A percentile compares a stretch with the other conserved stretches of the same genome.
Conservation (phyloP, 371 early-diverging fungal genomes). For the Rhizopus microsporus region DNA sequence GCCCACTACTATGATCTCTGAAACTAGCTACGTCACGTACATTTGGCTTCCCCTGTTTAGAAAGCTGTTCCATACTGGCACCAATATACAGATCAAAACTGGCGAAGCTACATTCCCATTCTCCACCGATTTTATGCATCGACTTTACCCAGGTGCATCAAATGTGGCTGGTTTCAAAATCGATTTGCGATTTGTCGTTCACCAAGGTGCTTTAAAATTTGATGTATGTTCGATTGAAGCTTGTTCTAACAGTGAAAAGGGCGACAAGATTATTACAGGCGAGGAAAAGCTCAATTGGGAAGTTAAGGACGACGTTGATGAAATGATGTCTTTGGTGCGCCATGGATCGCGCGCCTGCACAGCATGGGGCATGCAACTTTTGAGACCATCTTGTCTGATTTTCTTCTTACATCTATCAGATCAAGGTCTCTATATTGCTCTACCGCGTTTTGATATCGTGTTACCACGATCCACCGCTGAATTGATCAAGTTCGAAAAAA, state of each 20-base stretch:
- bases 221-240: slow-evolving; percentile 13
- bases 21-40: slow-evolving; percentile 12
- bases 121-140: slow-evolving; percentile 8
- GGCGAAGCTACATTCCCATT: slow-evolving; percentile 9
- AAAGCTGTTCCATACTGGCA: slow-evolving; percentile 14
- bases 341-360: slow-evolving; percentile 12
- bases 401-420: slow-evolving; percentile 14
- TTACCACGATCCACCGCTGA: slow-evolving; percentile 14
- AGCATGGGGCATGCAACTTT: slow-evolving; percentile 13
- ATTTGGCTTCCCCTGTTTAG: slow-evolving; percentile 14
- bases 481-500: slow-evolving; percentile 12
- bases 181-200: slow-evolving; percentile 15
- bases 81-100: slow-evolving; percentile 17
- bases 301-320: slow-evolving; percentile 14
- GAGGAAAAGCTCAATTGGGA: slow-evolving; percentile 14
- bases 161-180: slow-evolving; percentile 12
- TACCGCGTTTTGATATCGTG: slow-evolving; percentile 14
- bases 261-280: slow-evolving; percentile 13
- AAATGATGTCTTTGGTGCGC: slow-evolving; percentile 11
- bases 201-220: slow-evolving; percentile 6
- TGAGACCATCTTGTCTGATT: slow-evolving; percentile 12
- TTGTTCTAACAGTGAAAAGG: slow-evolving; percentile 12
- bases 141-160: slow-evolving; percentile 10
- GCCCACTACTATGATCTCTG: slow-evolving; percentile 16
- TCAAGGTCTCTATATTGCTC: slow-evolving; percentile 15